Evolutionary conservation across 306 rosid genomes (phyloP).

Genomic region (Dalbergia oliveri): DNA sequence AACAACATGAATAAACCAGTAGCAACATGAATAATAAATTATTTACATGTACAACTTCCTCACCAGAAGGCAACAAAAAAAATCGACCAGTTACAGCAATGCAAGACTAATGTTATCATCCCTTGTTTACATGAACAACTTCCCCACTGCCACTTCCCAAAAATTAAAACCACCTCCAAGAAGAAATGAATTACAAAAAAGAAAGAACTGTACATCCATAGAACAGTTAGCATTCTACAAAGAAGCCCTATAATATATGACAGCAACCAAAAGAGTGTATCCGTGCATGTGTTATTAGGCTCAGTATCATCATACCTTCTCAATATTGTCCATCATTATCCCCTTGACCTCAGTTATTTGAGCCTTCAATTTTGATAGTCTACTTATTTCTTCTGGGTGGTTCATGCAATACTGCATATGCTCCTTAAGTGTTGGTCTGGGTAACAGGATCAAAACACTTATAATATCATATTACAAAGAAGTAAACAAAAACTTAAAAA

Average conservation of each 20-base stretch:
- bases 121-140: slow-evolving; percentile 3
- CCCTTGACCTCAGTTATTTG: slow-evolving; percentile 97
- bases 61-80: slow-evolving; percentile 4
- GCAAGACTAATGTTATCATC: slow-evolving; percentile 25
- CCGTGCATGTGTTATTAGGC: not conserved
- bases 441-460: slow-evolving; percentile 37
- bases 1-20: too few relatives aligned
- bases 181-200: not conserved
- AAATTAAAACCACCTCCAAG: slow-evolving; percentile 27
- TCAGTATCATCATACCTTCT: slow-evolving; percentile 68
- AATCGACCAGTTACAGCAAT: slow-evolving; percentile 31
- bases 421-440: slow-evolving; percentile 90
- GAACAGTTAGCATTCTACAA: slow-evolving; percentile 17
- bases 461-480: slow-evolving; percentile 21
- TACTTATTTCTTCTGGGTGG: slow-evolving; percentile 96
- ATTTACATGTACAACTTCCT: too few relatives aligned
- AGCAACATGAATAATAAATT: too few relatives aligned
- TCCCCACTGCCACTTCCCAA: not conserved
- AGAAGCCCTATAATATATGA: slow-evolving; percentile 8
- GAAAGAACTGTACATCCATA: not conserved
- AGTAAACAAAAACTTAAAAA: slow-evolving; percentile 16
- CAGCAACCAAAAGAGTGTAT: slow-evolving; percentile 12
- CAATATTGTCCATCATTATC: slow-evolving; percentile 94
- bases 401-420: slow-evolving; percentile 93
- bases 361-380: slow-evolving; percentile 94